Evolutionary conservation across 202 grass and related monocot species (phyloP), one percentile per base, ranked within the genome.

Genomic region (Zizania palustris): DNA sequence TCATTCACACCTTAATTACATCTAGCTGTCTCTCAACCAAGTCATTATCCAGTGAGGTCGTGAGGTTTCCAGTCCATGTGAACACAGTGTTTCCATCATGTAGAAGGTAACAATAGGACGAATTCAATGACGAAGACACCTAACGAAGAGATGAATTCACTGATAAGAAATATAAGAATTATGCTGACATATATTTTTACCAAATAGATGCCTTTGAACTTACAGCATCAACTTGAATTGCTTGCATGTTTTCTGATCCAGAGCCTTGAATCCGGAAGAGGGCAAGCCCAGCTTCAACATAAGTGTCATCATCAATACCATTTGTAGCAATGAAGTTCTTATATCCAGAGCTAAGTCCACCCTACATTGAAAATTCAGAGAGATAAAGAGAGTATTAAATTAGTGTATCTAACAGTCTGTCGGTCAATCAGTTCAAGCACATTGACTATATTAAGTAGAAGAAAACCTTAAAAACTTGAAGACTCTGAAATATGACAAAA

Each of bases 401-500:
- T 10, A 13, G 74, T 74, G 64, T 38, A 75, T 55, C 46, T 35
- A 69, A 50, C 1, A 71, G 35, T 11, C 28, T 21, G 11, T 12
- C 11, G 61, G 46, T 79, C 69, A 59, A 63, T 43, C 10, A 79
- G 13, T 40, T 49, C 6, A 84, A 75, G 36, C 41, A 86, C 41
- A 65, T 62, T 54, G 58, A 62, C 35, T 59, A 37, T 54, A 54
- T 2, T 65, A 75, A 75, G 16, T 71, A 50, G 45, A 69, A 90
- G 34, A 61, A 76, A 71, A 99, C 96, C 96, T 93, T 96, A 67
- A 84, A 96, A 21, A 94, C 67, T 79, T 90, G 82, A 76, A 99
- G 83, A 89, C 89, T 96, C 62, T 99, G 96, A 80, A 96, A 96
- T 87, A 95, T 99, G 63, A 85, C 80, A 72, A 93, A 99, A 99